phyloP scores from a whole-genome alignment of 2,329 filamentous ascomycete species.

The Sporothrix globosa region DNA sequence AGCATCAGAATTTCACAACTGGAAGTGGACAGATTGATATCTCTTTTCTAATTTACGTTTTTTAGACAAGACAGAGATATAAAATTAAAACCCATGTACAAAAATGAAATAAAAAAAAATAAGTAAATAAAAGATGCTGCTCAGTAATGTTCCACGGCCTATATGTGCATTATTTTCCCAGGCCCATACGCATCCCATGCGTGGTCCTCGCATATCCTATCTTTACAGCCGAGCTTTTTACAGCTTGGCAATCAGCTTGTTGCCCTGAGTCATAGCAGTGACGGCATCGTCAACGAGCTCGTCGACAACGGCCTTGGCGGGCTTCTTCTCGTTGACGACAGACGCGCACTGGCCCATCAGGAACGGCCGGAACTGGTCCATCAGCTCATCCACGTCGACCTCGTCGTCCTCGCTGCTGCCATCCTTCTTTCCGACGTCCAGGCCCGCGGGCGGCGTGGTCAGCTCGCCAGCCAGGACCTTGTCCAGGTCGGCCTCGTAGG shows the following conservation, averaged over 20 bases:
- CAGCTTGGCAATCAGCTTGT: slow-evolving; percentile 69
- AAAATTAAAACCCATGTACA: slow-evolving; percentile 7
- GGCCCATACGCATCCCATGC: not conserved
- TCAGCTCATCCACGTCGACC: slow-evolving; percentile 73
- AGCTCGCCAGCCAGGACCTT: slow-evolving; percentile 68
- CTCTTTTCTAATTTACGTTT: not conserved
- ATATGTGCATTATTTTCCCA: slow-evolving; percentile 19
- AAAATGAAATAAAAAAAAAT: not conserved
- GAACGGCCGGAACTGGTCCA: slow-evolving; percentile 89
- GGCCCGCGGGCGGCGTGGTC: slow-evolving; percentile 63
- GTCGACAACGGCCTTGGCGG: slow-evolving; percentile 88
- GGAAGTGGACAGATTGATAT: not conserved
- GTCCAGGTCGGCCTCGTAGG: slow-evolving; percentile 93
- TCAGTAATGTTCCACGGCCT: slow-evolving; percentile 17
- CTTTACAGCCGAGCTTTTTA: slow-evolving; percentile 45
- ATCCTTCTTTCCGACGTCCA: slow-evolving; percentile 62
- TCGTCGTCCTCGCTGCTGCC: slow-evolving; percentile 67
- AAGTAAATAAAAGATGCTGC: slow-evolving; percentile 9
- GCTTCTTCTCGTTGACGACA: slow-evolving; percentile 89
- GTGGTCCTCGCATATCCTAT: not conserved
- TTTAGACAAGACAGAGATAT: not conserved
- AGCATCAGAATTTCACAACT: not conserved
- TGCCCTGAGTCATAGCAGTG: slow-evolving; percentile 67
- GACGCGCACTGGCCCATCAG: slow-evolving; percentile 97
- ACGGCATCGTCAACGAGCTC: slow-evolving; percentile 88